A percentile compares a stretch with the other conserved stretches of the same genome.
These are phyloP conservation scores for Lactarius akahatsu DNA, from an alignment of 768 basidiomycete genomes.

Conservation along the genomic window DNA sequence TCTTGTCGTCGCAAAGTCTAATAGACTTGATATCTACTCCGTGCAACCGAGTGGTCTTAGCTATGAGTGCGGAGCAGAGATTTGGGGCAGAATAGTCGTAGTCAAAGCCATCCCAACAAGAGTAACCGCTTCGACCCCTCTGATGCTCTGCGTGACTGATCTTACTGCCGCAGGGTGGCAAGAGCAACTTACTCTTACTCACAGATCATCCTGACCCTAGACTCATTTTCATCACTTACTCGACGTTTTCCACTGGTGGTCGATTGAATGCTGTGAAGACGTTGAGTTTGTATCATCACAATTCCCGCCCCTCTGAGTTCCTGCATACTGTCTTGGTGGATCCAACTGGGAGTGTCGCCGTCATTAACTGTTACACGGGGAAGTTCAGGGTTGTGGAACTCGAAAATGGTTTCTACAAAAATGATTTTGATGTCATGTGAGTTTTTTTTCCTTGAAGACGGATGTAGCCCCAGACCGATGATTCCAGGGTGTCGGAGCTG, in stretches of 20 bases:
- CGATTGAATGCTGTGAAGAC: constrained; percentile 44
- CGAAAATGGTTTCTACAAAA: constrained; percentile 51
- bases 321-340: constrained; percentile 69
- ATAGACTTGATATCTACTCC: constrained; percentile 67
- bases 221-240: constrained; percentile 60
- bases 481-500: constrained; percentile 56
- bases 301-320: constrained; percentile 65
- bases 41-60: constrained; percentile 59
- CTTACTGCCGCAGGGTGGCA: constrained; percentile 14
- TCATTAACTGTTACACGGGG: constrained; percentile 66
- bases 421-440: constrained; percentile 64
- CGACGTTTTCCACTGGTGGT: constrained; percentile 37
- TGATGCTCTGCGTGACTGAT: constrained; percentile 12
- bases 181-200: constrained; percentile 60
- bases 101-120: constrained; percentile 54
- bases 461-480: background rate
- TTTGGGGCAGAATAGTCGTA: constrained; percentile 67
- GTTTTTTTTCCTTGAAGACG: constrained; percentile 32
- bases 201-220: constrained; percentile 77
- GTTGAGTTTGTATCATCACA: constrained; percentile 55
- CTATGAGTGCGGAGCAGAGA: constrained; percentile 56
- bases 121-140: constrained; percentile 41
- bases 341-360: constrained; percentile 56
- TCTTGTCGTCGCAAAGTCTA: constrained; percentile 67
- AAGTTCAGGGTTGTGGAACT: constrained; percentile 66